phyloP scores from a whole-genome alignment of 23 red algal species.

The Rhodosorus marinus region DNA sequence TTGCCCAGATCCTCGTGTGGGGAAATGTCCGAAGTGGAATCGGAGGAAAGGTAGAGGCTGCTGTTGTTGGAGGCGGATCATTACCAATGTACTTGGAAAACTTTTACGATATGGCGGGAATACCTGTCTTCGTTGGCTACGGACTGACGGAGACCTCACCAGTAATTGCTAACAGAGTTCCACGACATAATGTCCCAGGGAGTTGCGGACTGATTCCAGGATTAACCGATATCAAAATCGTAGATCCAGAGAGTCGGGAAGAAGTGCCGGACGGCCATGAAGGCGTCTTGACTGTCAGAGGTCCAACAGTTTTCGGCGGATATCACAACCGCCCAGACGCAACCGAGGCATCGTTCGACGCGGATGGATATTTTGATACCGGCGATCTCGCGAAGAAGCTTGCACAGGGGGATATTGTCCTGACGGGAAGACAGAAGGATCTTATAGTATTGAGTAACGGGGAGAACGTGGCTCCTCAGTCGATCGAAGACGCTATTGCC shows the following conservation, averaged over 20 bases:
- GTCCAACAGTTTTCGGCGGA: conserved; percentile 43
- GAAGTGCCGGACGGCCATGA: conserved; percentile 20
- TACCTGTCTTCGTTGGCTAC: conserved; percentile 73
- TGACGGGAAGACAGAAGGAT: conserved; percentile 81
- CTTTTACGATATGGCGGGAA: conserved; percentile 68
- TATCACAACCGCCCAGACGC: conserved; percentile 53
- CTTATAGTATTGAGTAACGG: conserved; percentile 82
- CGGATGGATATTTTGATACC: conserved; percentile 83
- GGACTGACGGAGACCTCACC: conserved; percentile 83
- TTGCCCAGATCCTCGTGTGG: conserved; percentile 52
- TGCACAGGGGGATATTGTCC: conserved; percentile 68
- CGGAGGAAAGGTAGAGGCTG: conserved; percentile 32
- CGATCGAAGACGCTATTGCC: conserved; percentile 70
- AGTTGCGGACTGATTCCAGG: conserved; percentile 38
- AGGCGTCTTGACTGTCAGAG: conserved; percentile 40
- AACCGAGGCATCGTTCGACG: conserved; percentile 53
- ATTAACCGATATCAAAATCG: conserved; percentile 39
- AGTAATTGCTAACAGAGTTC: conserved; percentile 58
- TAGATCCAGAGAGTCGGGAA: conserved; percentile 47
- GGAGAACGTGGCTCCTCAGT: conserved; percentile 82
- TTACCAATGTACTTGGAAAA: conserved; percentile 76
- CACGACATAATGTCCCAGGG: conserved; percentile 61
- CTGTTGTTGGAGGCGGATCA: conserved; percentile 73
- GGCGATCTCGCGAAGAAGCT: conserved; percentile 69
- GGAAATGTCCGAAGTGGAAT: conserved; percentile 28